Percentiles rank a stretch among this genome's conserved stretches.
Evolutionary conservation across 2,329 filamentous ascomycete species (phyloP).

Genomic region (Colletotrichum sp.): DNA sequence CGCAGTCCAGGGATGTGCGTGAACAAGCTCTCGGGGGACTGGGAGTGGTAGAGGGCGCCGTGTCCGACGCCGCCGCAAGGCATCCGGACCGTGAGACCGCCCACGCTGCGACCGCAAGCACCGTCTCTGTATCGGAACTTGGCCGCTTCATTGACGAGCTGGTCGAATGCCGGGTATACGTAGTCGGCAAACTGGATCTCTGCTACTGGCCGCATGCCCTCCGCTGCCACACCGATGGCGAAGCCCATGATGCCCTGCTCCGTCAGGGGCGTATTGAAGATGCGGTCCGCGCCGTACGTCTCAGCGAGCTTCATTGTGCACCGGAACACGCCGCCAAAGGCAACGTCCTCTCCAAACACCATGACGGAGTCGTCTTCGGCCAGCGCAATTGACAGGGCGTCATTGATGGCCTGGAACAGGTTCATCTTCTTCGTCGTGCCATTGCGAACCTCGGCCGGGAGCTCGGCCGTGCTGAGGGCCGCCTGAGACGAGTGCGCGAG

Average conservation of each 20-base stretch:
- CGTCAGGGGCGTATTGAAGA: constrained; percentile 95
- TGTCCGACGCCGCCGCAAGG: constrained; percentile 89
- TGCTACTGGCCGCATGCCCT: constrained; percentile 91
- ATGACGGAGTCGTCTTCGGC: constrained; percentile 84
- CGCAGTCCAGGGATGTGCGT: constrained; percentile 85
- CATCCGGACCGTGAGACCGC: constrained; percentile 88
- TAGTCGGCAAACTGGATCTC: constrained; percentile 98
- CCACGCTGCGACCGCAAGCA: constrained; percentile 62
- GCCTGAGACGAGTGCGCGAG: constrained; percentile 80
- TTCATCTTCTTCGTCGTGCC: constrained; percentile 86
- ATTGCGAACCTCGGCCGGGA: constrained; percentile 68
- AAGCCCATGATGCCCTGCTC: constrained; percentile 97
- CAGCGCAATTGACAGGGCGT: constrained; percentile 83
- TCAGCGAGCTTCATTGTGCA: constrained; percentile 91
- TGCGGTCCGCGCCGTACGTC: constrained; percentile 84
- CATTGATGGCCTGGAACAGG: constrained; percentile 92
- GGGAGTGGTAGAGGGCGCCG: constrained; percentile 86
- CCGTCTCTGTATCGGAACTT: constrained; percentile 84
- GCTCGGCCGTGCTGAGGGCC: constrained; percentile 73
- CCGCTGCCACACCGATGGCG: constrained; percentile 85
- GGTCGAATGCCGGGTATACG: constrained; percentile 90
- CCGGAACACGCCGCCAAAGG: constrained; percentile 95
- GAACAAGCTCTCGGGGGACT: constrained; percentile 88
- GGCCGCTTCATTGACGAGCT: constrained; percentile 91
- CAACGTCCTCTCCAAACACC: constrained; percentile 95